phyloP scores from a whole-genome alignment of 75 land plant genomes.

The Adiantum capillusveneris region DNA sequence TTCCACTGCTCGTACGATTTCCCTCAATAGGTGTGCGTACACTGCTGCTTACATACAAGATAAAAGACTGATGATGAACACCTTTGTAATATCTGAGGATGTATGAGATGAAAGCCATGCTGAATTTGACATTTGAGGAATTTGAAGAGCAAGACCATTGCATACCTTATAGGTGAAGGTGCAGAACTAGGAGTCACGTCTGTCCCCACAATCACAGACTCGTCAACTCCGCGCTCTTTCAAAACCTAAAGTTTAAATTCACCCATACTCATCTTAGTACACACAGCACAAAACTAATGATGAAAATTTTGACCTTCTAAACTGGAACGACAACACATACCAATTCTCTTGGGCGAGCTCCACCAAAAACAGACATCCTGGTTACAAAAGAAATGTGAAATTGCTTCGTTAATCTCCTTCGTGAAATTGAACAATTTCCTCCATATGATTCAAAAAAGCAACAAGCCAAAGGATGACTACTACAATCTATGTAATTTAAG shows the following conservation, averaged over 20 bases:
- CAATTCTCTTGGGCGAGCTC: constrained; percentile 95
- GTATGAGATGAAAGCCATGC: too few relatives aligned
- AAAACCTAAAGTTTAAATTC: constrained; percentile 45
- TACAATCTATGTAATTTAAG: too few relatives aligned
- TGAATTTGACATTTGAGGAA: too few relatives aligned
- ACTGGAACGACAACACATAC: constrained; percentile 26
- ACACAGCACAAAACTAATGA: constrained; percentile 1
- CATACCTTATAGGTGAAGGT: not conserved
- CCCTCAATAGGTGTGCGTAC: not conserved
- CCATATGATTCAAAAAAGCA: too few relatives aligned
- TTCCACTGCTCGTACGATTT: constrained; percentile 4
- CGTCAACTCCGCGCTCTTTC: constrained; percentile 72
- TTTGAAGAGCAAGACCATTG: not conserved
- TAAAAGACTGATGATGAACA: too few relatives aligned
- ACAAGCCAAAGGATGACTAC: too few relatives aligned
- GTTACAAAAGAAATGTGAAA: constrained; percentile 7
- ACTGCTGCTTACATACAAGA: too few relatives aligned
- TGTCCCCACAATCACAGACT: constrained; percentile 21
- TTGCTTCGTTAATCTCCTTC: not conserved
- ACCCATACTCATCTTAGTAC: constrained; percentile 2
- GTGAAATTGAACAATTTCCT: too few relatives aligned
- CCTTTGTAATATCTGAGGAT: too few relatives aligned
- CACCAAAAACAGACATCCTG: constrained; percentile 77
- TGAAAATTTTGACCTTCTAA: too few relatives aligned
- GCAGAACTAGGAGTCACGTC: constrained; percentile 10